Base-by-base conservation (phyloP, 176 grass and related monocot genomes). In the Hyparrhenia diplandra region DNA sequence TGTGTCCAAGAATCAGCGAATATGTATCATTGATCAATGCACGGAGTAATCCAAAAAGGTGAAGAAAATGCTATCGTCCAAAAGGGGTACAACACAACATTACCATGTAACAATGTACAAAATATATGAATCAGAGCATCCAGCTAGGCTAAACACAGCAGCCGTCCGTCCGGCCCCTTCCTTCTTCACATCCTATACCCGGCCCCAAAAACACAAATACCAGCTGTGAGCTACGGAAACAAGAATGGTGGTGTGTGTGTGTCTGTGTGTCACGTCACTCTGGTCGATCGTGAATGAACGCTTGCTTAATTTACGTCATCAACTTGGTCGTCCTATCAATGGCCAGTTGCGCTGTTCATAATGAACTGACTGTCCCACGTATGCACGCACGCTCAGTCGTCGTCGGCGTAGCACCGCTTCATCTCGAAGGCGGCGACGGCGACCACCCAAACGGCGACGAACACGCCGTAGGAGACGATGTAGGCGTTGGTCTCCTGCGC, bases 381-480 rank as follows among this genome's bases (percentile, higher is more conserved):
- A 51, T 0, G 4, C 43, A 5, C n/a, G n/a, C n/a, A n/a, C 45
- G 3, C 3, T 87, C 85, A 85, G 62, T 91, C 88, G 73, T 92
- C 87, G 46, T 85, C 81, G 25, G 42, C 63, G 64, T 81, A 88
- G 65, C 42, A 86, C 34, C 83, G 74, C 65, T 87, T 89, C 39
- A 92, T 61, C 92, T 94, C 92, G 66, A 98, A 86, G 3, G 89
- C 74, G 30, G 46, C 63, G 79, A 85, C 74, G 69, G 69, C 64
- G 34, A 92, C 0, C 47, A 88, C 77, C 95, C 87, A 94, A 40
- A 97, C 83, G 62, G 88, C 95, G 36, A 89, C 74, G 79, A 91
- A 97, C 29, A 89, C 80, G 61, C 92, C 90, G 35, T 92, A 94
- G 39, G 76, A 91, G 80, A 92, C 87, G 78, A 74, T 75, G 89